Evolutionary conservation across 352 stramenopile genomes (phyloP).

Genomic region (Pythium folliculosum): DNA sequence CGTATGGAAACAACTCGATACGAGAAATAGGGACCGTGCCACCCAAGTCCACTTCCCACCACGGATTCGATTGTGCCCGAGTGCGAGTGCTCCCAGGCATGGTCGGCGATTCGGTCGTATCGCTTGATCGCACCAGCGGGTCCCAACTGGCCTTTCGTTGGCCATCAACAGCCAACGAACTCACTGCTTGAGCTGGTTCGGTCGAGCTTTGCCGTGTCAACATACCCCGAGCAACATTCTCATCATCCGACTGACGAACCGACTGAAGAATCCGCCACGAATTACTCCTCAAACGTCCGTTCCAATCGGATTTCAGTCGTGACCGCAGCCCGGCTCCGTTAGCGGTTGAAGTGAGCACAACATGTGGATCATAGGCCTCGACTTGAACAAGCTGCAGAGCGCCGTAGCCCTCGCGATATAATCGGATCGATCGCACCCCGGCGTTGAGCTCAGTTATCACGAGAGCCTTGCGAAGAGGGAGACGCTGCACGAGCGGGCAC

Average conservation of each 20-base stretch:
- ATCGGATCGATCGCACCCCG: conserved; percentile 42
- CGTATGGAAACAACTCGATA: conserved; percentile 54
- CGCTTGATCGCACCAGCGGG: conserved; percentile 29
- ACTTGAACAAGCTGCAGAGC: conserved; percentile 47
- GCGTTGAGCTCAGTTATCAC: conserved; percentile 51
- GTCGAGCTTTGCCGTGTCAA: conserved; percentile 65
- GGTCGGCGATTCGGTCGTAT: not conserved
- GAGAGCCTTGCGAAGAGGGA: conserved; percentile 41
- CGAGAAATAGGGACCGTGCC: conserved; percentile 40
- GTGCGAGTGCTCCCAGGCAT: conserved; percentile 55
- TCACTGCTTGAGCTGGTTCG: conserved; percentile 34
- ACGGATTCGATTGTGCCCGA: conserved; percentile 40
- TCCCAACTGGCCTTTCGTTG: conserved; percentile 42
- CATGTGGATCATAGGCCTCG: conserved; percentile 51
- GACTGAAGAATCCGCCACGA: conserved; percentile 61
- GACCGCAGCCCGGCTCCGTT: conserved; percentile 49
- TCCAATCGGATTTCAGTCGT: conserved; percentile 51
- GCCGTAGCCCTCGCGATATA: conserved; percentile 51
- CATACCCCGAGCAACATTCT: conserved; percentile 68
- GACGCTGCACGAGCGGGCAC: conserved; percentile 37
- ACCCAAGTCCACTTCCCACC: conserved; percentile 77
- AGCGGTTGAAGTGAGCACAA: conserved; percentile 46
- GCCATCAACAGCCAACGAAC: conserved; percentile 57
- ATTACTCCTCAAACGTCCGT: conserved; percentile 33
- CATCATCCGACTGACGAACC: conserved; percentile 48